Percentiles rank a stretch among this genome's conserved stretches.
phyloP scores from a whole-genome alignment of 1,284 basidiomycete species.

The Cryptococcus sp. region DNA sequence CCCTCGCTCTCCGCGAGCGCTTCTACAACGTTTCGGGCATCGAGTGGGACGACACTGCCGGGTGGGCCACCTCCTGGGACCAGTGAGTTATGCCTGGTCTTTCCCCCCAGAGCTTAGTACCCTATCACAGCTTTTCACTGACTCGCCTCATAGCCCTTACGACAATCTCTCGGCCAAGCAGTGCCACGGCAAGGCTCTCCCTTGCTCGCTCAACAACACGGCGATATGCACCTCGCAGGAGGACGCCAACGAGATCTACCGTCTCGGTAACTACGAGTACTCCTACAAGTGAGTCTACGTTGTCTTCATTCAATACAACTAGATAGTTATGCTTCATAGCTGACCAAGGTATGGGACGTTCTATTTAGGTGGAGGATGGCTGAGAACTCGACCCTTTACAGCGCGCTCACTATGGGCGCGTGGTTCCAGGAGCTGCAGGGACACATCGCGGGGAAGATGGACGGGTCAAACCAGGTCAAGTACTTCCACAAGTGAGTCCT shows the following conservation, averaged over 20 bases:
- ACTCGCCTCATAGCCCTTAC: constrained; percentile 22
- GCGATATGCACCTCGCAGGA: constrained; percentile 27
- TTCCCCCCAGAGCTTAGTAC: background rate
- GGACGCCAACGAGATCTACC: constrained; percentile 37
- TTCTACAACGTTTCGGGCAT: constrained; percentile 37
- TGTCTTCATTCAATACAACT: too few relatives aligned
- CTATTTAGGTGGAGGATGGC: constrained; percentile 22
- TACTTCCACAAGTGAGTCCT: constrained; percentile 39
- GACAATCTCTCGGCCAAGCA: constrained; percentile 44
- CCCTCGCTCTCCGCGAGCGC: constrained; percentile 17
- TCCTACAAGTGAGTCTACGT: constrained; percentile 22
- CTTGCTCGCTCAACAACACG: constrained; percentile 34
- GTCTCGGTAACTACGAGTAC: constrained; percentile 41
- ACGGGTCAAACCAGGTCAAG: constrained; percentile 16
- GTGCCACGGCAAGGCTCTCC: constrained; percentile 35
- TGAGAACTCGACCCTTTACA: constrained; percentile 24
- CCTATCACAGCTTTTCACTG: background rate
- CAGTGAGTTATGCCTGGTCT: constrained; percentile 24
- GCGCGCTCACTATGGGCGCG: constrained; percentile 33
- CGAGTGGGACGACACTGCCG: constrained; percentile 23
- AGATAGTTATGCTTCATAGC: too few relatives aligned
- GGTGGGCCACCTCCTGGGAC: constrained; percentile 37
- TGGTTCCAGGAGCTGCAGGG: constrained; percentile 34
- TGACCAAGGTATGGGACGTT: background rate
- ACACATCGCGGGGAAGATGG: constrained; percentile 25